Evolutionary conservation across 2,329 filamentous ascomycete species (phyloP).

Genomic region (Hymenoscyphus scutula): DNA sequence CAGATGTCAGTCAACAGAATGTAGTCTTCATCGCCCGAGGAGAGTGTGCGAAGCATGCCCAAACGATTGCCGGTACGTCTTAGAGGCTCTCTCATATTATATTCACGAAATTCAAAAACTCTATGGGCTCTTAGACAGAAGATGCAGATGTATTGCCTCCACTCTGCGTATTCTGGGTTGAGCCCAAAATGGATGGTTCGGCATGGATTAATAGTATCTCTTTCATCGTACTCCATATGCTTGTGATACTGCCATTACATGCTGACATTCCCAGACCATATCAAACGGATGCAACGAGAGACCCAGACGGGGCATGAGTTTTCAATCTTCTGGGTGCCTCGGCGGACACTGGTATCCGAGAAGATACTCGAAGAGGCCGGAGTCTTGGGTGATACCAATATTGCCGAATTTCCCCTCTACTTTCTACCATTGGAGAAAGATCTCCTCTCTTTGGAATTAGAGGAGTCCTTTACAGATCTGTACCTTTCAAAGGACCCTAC

Average conservation of each 20-base stretch:
- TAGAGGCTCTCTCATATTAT: constrained; percentile 22
- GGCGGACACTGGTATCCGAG: constrained; percentile 87
- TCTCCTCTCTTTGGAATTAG: constrained; percentile 84
- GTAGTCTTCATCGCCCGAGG: constrained; percentile 90
- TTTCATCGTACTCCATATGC: constrained; percentile 34
- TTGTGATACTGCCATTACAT: constrained; percentile 51
- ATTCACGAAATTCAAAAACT: constrained; percentile 2
- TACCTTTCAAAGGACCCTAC: constrained; percentile 90
- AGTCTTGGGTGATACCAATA: constrained; percentile 86
- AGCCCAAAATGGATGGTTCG: constrained; percentile 48
- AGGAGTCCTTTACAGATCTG: constrained; percentile 81
- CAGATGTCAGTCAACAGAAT: constrained; percentile 91
- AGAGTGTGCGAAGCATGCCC: constrained; percentile 80
- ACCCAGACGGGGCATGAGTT: constrained; percentile 93
- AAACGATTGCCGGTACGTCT: constrained; percentile 77
- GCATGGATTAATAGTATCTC: constrained; percentile 44
- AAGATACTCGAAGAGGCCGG: constrained; percentile 89
- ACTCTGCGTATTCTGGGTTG: constrained; percentile 58
- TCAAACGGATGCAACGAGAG: constrained; percentile 83
- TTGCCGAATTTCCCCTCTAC: constrained; percentile 80
- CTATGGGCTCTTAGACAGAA: constrained; percentile 56
- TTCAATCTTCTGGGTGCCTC: constrained; percentile 92
- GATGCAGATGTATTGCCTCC: constrained; percentile 48
- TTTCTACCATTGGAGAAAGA: constrained; percentile 93
- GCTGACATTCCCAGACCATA: constrained; percentile 74